Evolutionary conservation across 805 yeast genomes (phyloP).

Genomic region (Starmera dryadoides): DNA sequence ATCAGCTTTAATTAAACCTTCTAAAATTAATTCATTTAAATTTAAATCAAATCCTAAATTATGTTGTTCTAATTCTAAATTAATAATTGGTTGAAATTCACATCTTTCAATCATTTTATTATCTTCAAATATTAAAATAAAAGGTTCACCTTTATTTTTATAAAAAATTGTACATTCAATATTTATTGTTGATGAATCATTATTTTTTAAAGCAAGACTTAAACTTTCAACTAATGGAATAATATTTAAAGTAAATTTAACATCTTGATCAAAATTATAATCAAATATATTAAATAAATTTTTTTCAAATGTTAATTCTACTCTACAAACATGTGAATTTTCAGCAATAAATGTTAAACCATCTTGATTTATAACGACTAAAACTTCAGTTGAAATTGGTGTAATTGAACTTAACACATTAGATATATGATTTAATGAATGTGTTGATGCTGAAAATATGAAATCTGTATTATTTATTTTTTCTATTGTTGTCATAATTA

Average conservation of each 20-base stretch:
- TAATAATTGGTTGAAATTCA: constrained; percentile 40
- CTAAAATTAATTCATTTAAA: constrained; percentile 35
- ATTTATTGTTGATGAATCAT: constrained; percentile 20
- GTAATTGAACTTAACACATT: constrained; percentile 36
- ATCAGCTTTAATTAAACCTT: constrained; percentile 45
- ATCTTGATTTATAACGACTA: constrained; percentile 37
- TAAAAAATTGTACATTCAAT: constrained; percentile 47
- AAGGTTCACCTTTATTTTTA: constrained; percentile 43
- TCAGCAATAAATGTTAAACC: constrained; percentile 47
- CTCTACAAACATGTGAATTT: constrained; percentile 32
- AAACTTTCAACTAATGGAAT: constrained; percentile 43
- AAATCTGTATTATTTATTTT: constrained; percentile 4
- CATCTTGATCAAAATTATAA: constrained; percentile 16
- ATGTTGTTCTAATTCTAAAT: constrained; percentile 23
- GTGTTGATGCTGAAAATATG: constrained; percentile 38
- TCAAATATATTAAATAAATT: constrained; percentile 27
- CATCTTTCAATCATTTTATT: constrained; percentile 46
- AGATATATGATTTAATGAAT: constrained; percentile 37
- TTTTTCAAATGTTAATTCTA: constrained; percentile 29
- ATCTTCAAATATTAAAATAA: constrained; percentile 50
- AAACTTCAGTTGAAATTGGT: constrained; percentile 31
- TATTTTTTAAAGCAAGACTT: constrained; percentile 30
- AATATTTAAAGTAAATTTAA: constrained; percentile 34
- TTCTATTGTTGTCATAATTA: too few species aligned
- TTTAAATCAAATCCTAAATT: constrained; percentile 34